phyloP scores from a whole-genome alignment of 148 eudicot species.

The Silene uniflora region DNA sequence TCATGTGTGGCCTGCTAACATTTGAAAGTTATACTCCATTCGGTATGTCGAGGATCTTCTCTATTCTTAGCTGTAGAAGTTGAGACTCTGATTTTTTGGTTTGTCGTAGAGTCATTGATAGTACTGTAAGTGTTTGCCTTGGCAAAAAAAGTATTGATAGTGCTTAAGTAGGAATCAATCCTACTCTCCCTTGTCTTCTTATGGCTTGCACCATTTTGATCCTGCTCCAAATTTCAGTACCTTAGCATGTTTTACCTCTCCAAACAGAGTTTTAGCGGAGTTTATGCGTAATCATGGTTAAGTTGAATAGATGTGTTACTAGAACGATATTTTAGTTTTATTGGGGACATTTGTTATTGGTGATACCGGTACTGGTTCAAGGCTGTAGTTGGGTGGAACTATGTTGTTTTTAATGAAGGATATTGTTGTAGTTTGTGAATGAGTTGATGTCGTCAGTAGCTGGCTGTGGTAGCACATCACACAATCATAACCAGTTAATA shows the following conservation, averaged over 20 bases:
- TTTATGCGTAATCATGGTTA: not conserved
- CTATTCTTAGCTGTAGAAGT: conserved; percentile 4
- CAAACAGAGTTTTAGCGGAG: not conserved
- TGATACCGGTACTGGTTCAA: too few relatives aligned
- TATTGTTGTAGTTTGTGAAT: not conserved
- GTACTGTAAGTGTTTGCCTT: not conserved
- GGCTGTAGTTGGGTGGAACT: not conserved
- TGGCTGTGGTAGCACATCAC: not conserved
- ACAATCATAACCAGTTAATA: too few relatives aligned
- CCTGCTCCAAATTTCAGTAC: too few relatives aligned
- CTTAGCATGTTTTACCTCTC: too few relatives aligned
- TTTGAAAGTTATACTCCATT: conserved; percentile 2
- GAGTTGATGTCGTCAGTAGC: not conserved
- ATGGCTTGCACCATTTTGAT: too few relatives aligned
- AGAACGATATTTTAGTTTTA: not conserved
- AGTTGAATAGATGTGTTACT: not conserved
- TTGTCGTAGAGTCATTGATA: not conserved
- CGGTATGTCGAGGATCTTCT: conserved; percentile 27
- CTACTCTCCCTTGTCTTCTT: too few relatives aligned
- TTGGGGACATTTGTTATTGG: not conserved
- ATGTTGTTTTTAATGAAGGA: not conserved
- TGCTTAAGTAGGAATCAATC: not conserved
- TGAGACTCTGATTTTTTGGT: not conserved
- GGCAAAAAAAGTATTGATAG: not conserved
- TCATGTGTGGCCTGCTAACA: conserved; percentile 21